Evolutionary conservation across 768 basidiomycete species (phyloP).

Genomic region (Inosperma sp.): DNA sequence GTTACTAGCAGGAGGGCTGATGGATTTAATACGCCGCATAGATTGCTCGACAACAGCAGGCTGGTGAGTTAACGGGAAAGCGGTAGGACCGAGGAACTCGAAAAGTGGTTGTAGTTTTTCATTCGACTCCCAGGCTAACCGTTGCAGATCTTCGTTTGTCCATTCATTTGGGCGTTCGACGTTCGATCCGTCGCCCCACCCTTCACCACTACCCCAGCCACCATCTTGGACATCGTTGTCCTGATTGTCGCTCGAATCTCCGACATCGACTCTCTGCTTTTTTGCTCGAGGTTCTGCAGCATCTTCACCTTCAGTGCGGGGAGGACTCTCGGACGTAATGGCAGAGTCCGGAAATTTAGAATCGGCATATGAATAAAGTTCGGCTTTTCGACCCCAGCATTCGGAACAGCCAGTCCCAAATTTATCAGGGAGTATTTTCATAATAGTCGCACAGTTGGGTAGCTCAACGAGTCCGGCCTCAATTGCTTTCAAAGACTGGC

Average conservation of each 20-base stretch:
- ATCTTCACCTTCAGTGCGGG: too few relatives aligned
- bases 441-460: conserved; percentile 43
- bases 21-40: conserved; percentile 50
- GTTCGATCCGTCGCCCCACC: neutral
- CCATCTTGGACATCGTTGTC: too few relatives aligned
- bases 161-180: neutral
- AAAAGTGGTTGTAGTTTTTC: conserved; percentile 12
- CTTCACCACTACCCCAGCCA: conserved; percentile 1
- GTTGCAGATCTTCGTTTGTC: conserved; percentile 5
- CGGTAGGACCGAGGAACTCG: conserved; percentile 48
- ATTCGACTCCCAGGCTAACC: conserved; percentile 11
- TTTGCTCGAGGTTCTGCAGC: neutral
- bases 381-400: conserved; percentile 46
- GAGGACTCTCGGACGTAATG: too few relatives aligned
- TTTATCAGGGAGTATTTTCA: conserved; percentile 43
- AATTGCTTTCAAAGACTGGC: conserved; percentile 41
- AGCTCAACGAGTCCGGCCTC: conserved; percentile 45
- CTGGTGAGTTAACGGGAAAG: conserved; percentile 56
- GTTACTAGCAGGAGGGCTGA: conserved; percentile 35
- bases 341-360: conserved; percentile 6
- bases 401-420: conserved; percentile 47
- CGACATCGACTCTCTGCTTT: neutral
- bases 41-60: conserved; percentile 64
- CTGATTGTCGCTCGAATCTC: too few relatives aligned
- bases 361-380: conserved; percentile 32